phyloP scores from a whole-genome alignment of 2,329 filamentous ascomycete species.

The Cryphonectria nitschkei region DNA sequence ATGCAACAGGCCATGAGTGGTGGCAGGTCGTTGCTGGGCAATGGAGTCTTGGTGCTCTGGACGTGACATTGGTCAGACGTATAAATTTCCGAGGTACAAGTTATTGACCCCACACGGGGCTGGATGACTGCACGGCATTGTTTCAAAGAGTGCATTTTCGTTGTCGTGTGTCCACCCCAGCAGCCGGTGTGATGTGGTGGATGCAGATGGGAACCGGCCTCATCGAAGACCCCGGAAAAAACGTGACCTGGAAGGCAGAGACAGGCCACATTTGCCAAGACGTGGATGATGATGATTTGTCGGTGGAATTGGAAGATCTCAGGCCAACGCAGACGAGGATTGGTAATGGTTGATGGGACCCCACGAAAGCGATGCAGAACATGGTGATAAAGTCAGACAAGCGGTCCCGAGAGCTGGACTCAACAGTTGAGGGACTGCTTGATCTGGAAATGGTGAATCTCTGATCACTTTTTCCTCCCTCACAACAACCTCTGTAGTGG shows the following conservation, averaged over 20 bases:
- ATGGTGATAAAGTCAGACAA: neutral
- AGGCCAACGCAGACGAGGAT: slow-evolving; percentile 11
- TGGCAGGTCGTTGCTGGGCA: slow-evolving; percentile 19
- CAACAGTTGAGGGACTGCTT: neutral
- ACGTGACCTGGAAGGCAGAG: slow-evolving; percentile 11
- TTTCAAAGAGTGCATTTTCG: neutral
- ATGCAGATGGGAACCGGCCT: slow-evolving; percentile 21
- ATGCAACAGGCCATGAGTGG: slow-evolving; percentile 23
- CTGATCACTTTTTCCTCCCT: neutral
- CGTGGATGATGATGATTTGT: neutral
- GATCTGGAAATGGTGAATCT: neutral
- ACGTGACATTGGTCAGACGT: slow-evolving; percentile 8
- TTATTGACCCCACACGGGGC: slow-evolving; percentile 17
- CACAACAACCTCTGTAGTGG: neutral
- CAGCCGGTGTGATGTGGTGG: slow-evolving; percentile 17
- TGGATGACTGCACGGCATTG: slow-evolving; percentile 8
- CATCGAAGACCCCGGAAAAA: slow-evolving; percentile 13
- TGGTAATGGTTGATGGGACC: slow-evolving; percentile 3
- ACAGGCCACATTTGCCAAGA: slow-evolving; percentile 9
- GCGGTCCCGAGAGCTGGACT: neutral
- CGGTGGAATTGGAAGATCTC: slow-evolving; percentile 8
- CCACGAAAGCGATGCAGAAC: neutral
- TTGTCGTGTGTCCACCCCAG: neutral
- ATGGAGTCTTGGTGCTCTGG: neutral
- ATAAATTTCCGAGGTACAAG: slow-evolving; percentile 3